A percentile compares a stretch with the other conserved stretches of the same genome.
Evolutionary conservation across 2,329 filamentous ascomycete genomes (phyloP).

Genomic region (Acrocalymma vagum): DNA sequence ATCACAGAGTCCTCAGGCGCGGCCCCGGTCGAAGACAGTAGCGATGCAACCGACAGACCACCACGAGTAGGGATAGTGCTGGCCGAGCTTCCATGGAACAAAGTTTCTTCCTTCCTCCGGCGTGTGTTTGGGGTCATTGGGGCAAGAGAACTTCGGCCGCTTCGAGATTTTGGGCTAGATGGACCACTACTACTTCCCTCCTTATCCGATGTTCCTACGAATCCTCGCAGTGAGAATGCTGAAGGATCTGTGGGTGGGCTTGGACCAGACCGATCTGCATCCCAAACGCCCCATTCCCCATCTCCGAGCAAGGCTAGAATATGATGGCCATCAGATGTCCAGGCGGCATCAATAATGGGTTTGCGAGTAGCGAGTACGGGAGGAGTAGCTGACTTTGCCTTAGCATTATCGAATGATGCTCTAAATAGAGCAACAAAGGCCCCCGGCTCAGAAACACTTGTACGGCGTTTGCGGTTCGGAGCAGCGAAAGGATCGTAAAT

Average conservation of each 20-base stretch:
- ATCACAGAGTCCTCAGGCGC: slow-evolving; percentile 54
- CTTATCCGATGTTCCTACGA: slow-evolving; percentile 38
- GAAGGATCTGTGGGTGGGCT: slow-evolving; percentile 36
- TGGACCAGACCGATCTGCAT: slow-evolving; percentile 48
- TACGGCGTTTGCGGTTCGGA: slow-evolving; percentile 27
- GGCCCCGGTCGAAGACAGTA: slow-evolving; percentile 37
- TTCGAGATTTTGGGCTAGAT: slow-evolving; percentile 41
- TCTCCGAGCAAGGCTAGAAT: slow-evolving; percentile 58
- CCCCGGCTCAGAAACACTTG: slow-evolving; percentile 27
- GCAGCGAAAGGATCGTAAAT: slow-evolving; percentile 64
- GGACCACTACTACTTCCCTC: slow-evolving; percentile 25
- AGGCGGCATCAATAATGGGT: slow-evolving; percentile 57
- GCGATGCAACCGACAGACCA: slow-evolving; percentile 51
- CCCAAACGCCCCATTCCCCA: slow-evolving; percentile 64
- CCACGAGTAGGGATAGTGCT: slow-evolving; percentile 45
- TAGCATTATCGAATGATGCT: slow-evolving; percentile 41
- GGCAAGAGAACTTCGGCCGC: slow-evolving; percentile 48
- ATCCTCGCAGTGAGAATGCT: slow-evolving; percentile 47
- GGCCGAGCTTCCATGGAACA: slow-evolving; percentile 53
- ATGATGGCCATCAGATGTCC: slow-evolving; percentile 55
- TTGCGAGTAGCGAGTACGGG: slow-evolving; percentile 52
- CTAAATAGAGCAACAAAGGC: slow-evolving; percentile 43
- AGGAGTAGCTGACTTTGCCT: slow-evolving; percentile 27
- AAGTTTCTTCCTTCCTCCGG: slow-evolving; percentile 52
- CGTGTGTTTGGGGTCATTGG: slow-evolving; percentile 63